Conservation (phyloP, 164 flowering plant species). For the Nymphaea thermarum region DNA sequence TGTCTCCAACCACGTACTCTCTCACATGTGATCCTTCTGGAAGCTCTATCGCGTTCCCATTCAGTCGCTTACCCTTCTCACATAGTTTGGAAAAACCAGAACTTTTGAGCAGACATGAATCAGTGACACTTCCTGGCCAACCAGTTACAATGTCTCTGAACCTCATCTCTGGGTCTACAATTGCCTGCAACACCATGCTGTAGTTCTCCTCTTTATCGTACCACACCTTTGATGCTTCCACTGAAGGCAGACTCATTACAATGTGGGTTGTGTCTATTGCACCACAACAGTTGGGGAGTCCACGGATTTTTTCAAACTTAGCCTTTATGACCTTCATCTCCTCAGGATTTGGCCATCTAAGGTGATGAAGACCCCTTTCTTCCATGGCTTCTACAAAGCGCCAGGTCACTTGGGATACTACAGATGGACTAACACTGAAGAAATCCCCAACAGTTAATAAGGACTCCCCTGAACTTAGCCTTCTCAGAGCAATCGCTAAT, state of each 20-base stretch:
- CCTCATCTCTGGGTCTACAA: conserved; percentile 71
- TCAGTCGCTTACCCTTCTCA: conserved; percentile 50
- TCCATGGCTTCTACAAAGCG: conserved; percentile 81
- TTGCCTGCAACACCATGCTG: conserved; percentile 77
- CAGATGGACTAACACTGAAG: conserved; percentile 59
- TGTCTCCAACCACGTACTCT: conserved; percentile 75
- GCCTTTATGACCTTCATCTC: conserved; percentile 50
- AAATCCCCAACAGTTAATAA: conserved; percentile 42
- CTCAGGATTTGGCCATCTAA: conserved; percentile 62
- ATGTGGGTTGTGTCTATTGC: conserved; percentile 74
- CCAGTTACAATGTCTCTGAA: conserved; percentile 82
- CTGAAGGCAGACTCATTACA: conserved; percentile 41
- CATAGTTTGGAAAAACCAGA: conserved; percentile 58
- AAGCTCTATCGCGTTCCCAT: conserved; percentile 40
- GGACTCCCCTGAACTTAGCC: conserved; percentile 77
- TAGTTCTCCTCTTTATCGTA: conserved; percentile 51
- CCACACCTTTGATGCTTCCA: conserved; percentile 49
- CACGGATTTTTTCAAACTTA: conserved; percentile 58
- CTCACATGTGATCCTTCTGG: conserved; percentile 45
- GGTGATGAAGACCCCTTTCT: conserved; percentile 58
- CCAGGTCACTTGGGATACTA: conserved; percentile 81
- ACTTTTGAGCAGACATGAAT: conserved; percentile 30
- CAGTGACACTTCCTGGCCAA: conserved; percentile 84
- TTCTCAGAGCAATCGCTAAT: conserved; percentile 74
- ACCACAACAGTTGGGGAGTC: conserved; percentile 87